These are phyloP conservation scores for Candida albicans DNA, from an alignment of 1,139 yeast genomes.

Conservation along the genomic window DNA sequence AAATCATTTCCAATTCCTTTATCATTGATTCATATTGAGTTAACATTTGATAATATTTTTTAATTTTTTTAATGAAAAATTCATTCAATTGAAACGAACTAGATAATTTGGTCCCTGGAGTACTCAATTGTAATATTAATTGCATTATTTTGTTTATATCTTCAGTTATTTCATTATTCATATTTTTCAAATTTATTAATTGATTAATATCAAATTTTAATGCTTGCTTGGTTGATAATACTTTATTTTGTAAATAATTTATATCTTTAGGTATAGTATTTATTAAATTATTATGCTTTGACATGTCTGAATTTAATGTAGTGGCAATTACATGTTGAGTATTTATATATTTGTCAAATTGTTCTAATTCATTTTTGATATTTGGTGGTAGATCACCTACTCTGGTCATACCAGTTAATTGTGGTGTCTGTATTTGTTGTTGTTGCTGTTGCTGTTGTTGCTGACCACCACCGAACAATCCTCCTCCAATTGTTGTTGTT, in stretches of 20 bases:
- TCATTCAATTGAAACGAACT: constrained; percentile 52
- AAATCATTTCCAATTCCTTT: constrained; percentile 61
- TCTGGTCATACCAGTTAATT: constrained; percentile 80
- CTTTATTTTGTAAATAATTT: constrained; percentile 62
- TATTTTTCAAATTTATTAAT: constrained; percentile 33
- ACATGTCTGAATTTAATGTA: constrained; percentile 63
- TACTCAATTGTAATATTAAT: constrained; percentile 62
- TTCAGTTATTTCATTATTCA: constrained; percentile 60
- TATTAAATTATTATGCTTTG: constrained; percentile 67
- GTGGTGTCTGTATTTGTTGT: constrained; percentile 24
- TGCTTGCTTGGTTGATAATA: constrained; percentile 68
- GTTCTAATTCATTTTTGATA: constrained; percentile 73
- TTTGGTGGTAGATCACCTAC: constrained; percentile 81
- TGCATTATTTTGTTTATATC: constrained; percentile 71
- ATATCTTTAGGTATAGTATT: constrained; percentile 86
- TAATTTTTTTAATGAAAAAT: constrained; percentile 54
- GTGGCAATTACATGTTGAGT: constrained; percentile 83
- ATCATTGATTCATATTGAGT: constrained; percentile 75
- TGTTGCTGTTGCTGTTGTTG: constrained; percentile 9
- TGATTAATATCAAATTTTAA: constrained; percentile 46
- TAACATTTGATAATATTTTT: constrained; percentile 64
- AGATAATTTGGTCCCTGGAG: constrained; percentile 66
- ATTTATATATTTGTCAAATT: constrained; percentile 78
- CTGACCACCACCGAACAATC: constrained; percentile 21
- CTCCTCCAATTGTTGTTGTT: constrained; percentile 8